These are phyloP conservation scores for Aspergillus wentii DNA, from an alignment of 495 filamentous ascomycete genomes.

Conservation along the genomic window DNA sequence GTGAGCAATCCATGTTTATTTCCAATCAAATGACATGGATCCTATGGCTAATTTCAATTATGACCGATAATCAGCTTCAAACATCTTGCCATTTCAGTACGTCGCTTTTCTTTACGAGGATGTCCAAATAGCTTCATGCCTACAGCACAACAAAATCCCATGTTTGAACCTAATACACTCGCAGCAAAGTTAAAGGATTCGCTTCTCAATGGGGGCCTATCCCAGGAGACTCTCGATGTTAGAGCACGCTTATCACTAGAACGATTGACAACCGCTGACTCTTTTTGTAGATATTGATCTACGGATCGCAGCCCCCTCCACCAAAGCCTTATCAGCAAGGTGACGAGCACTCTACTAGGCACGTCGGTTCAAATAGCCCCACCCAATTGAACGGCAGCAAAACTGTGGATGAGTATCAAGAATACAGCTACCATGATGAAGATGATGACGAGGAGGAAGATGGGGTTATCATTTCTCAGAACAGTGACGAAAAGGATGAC, in stretches of 20 bases:
- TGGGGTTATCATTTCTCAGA: constrained; percentile 21
- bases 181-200: constrained; percentile 58
- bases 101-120: constrained; percentile 7
- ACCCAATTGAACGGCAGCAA: not conserved
- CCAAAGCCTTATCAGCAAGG: constrained; percentile 12
- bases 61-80: constrained; percentile 36
- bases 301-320: constrained; percentile 28
- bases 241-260: constrained; percentile 10
- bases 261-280: constrained; percentile 16
- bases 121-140: not conserved
- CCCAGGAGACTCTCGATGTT: constrained; percentile 56
- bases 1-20: constrained; percentile 25
- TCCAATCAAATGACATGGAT: not conserved
- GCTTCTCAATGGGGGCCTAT: constrained; percentile 59
- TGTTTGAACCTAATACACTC: constrained; percentile 4
- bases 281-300: constrained; percentile 44
- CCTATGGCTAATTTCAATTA: not conserved
- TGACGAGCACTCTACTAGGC: constrained; percentile 13
- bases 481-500: constrained; percentile 37
- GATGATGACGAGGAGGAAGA: constrained; percentile 21
- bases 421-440: constrained; percentile 20
- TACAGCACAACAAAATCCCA: not conserved
- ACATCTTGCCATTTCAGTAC: constrained; percentile 36
- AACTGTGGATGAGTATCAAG: not conserved
- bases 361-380: not conserved